A percentile compares a stretch with the other conserved stretches of the same genome.
Evolutionary conservation across 2,329 filamentous ascomycete species (phyloP).

Genomic region (Fusarium redolens): DNA sequence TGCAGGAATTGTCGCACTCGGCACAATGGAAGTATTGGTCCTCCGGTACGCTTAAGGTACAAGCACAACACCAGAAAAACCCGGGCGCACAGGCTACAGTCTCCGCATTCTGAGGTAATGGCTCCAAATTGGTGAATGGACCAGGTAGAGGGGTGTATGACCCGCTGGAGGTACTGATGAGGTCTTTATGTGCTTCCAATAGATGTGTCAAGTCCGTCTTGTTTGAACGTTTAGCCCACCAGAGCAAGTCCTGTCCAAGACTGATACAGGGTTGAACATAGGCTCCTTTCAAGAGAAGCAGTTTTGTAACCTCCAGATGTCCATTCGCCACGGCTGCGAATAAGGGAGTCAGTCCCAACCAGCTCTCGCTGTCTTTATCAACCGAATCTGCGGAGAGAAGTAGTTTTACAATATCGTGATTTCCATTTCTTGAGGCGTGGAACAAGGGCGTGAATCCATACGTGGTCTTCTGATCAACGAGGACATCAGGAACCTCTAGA

Average conservation of each 20-base stretch:
- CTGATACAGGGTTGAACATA: too few species aligned
- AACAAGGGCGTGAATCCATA: neutral
- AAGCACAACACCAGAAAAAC: accelerated
- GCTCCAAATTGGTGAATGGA: accelerated
- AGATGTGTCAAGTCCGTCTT: accelerated
- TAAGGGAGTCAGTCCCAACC: accelerated
- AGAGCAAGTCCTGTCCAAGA: neutral
- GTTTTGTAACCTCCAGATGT: neutral
- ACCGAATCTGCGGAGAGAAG: accelerated
- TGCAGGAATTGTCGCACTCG: too few species aligned
- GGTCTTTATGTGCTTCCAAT: accelerated
- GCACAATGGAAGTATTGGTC: too few species aligned
- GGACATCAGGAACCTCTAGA: accelerated
- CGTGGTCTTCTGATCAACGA: accelerated
- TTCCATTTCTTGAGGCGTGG: neutral
- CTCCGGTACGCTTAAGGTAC: neutral
- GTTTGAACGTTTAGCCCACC: neutral
- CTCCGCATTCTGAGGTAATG: accelerated
- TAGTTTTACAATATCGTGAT: accelerated
- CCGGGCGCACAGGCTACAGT: accelerated
- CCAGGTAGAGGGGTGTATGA: accelerated
- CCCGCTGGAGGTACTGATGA: accelerated
- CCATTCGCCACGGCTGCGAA: neutral
- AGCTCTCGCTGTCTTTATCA: accelerated
- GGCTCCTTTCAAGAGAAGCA: too few species aligned